Conservation (phyloP, 352 stramenopile species). For the Phytophthora aleatoria region DNA sequence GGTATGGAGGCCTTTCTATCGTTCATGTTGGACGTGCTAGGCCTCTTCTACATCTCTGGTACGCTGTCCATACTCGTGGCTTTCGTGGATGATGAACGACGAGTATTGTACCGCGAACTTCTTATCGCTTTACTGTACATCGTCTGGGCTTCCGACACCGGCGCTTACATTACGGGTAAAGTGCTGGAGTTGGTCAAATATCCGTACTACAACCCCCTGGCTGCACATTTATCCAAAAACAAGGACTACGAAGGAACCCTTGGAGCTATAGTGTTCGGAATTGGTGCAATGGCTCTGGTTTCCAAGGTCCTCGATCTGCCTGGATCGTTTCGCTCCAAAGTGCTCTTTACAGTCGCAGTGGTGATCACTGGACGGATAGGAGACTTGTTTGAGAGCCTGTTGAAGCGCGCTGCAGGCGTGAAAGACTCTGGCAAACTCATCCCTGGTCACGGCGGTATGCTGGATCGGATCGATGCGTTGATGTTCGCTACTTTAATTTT, state of each 20-base stretch:
- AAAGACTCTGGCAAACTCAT: conserved; percentile 95
- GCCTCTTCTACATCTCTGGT: conserved; percentile 61
- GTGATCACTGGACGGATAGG: conserved; percentile 93
- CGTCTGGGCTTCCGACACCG: conserved; percentile 87
- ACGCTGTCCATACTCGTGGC: conserved; percentile 53
- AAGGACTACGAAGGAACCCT: conserved; percentile 96
- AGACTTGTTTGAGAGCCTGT: conserved; percentile 94
- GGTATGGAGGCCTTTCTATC: conserved; percentile 36
- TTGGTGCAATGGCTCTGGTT: conserved; percentile 82
- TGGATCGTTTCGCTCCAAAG: conserved; percentile 70
- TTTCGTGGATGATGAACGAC: conserved; percentile 61
- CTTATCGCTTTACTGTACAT: conserved; percentile 69
- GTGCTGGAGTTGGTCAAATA: conserved; percentile 85
- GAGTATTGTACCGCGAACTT: conserved; percentile 49
- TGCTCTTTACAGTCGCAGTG: conserved; percentile 83
- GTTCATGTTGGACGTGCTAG: conserved; percentile 56
- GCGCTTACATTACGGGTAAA: conserved; percentile 93
- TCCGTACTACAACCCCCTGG: conserved; percentile 74
- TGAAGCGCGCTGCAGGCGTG: conserved; percentile 94
- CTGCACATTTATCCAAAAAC: conserved; percentile 92
- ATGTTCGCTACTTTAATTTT: conserved; percentile 86
- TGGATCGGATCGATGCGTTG: conserved; percentile 96
- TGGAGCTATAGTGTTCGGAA: conserved; percentile 71
- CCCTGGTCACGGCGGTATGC: conserved; percentile 93
- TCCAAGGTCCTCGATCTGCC: conserved; percentile 61